Evolutionary conservation across 192 early-diverging fungal genomes (phyloP).

Genomic region (Phycomyces blakesleeanus): DNA sequence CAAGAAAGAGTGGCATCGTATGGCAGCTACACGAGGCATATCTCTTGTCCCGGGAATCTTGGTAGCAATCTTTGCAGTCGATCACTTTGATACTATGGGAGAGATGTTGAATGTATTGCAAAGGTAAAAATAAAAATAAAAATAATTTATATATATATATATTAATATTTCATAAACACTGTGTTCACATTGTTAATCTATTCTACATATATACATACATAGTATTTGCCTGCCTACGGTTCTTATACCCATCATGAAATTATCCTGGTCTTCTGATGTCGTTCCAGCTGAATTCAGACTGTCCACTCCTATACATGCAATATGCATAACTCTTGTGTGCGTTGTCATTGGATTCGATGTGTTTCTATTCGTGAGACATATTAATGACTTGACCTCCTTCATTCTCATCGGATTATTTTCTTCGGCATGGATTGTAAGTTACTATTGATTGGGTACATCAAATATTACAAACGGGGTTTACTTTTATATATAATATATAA

Average conservation of each 20-base stretch:
- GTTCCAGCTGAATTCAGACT: conserved; percentile 12
- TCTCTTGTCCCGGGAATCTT: conserved; percentile 63
- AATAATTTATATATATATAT: too few relatives aligned
- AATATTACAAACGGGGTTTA: too few relatives aligned
- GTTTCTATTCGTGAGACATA: conserved; percentile 17
- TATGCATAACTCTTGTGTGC: conserved; percentile 6
- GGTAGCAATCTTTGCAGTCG: conserved; percentile 55
- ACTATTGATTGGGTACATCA: background rate
- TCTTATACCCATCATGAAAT: conserved; percentile 19
- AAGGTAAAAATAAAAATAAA: too few relatives aligned
- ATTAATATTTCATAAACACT: too few relatives aligned
- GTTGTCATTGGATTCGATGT: conserved; percentile 21
- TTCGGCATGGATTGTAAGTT: background rate
- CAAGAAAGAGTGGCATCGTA: conserved; percentile 56
- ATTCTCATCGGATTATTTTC: conserved; percentile 1
- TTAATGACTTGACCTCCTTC: background rate
- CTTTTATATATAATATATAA: too few relatives aligned
- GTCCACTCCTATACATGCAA: background rate
- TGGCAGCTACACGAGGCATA: conserved; percentile 57
- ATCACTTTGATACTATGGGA: conserved; percentile 61
- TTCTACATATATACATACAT: too few relatives aligned
- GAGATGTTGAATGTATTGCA: conserved; percentile 69
- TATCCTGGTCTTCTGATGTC: conserved; percentile 9
- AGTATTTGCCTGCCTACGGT: conserved; percentile 21
- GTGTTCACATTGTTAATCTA: too few relatives aligned